These are phyloP conservation scores for Periglandula ipomoeae DNA, from an alignment of 2,329 filamentous ascomycete species.

Conservation along the genomic window DNA sequence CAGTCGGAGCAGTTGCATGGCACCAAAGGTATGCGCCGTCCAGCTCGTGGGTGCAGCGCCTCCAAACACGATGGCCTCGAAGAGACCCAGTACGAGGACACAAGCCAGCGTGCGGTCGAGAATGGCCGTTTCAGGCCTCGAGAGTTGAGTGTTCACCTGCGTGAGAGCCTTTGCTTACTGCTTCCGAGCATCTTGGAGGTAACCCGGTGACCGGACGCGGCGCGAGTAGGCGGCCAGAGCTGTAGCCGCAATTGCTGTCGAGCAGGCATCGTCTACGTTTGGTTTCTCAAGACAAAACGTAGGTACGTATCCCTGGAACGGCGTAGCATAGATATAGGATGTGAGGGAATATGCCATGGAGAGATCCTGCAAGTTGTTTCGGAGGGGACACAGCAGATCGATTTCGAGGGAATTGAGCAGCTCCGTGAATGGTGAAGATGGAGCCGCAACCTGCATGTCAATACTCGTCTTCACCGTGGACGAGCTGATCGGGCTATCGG, in stretches of 20 bases:
- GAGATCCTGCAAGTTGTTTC: too few species aligned
- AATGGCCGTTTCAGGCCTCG: slow-evolving; percentile 11
- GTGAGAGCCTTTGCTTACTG: slow-evolving; percentile 14
- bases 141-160: slow-evolving; percentile 12
- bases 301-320: slow-evolving; percentile 16
- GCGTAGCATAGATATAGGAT: slow-evolving; percentile 16
- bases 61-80: slow-evolving; percentile 18
- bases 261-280: slow-evolving; percentile 11
- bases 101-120: slow-evolving; percentile 17
- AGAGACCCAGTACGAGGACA: slow-evolving; percentile 19
- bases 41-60: slow-evolving; percentile 17
- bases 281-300: slow-evolving; percentile 9
- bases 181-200: slow-evolving; percentile 12
- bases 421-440: too few species aligned
- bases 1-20: slow-evolving; percentile 17
- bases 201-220: slow-evolving; percentile 6
- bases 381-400: too few species aligned
- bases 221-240: slow-evolving; percentile 16
- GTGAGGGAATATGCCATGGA: slow-evolving; percentile 17
- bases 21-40: slow-evolving; percentile 17
- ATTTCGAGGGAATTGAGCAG: too few species aligned
- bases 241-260: slow-evolving; percentile 14
- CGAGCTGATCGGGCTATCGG: too few species aligned
- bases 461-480: too few species aligned
- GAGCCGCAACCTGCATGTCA: too few species aligned